Conservation (phyloP, 306 rosid genomes). For the Vachellia pachyceras region DNA sequence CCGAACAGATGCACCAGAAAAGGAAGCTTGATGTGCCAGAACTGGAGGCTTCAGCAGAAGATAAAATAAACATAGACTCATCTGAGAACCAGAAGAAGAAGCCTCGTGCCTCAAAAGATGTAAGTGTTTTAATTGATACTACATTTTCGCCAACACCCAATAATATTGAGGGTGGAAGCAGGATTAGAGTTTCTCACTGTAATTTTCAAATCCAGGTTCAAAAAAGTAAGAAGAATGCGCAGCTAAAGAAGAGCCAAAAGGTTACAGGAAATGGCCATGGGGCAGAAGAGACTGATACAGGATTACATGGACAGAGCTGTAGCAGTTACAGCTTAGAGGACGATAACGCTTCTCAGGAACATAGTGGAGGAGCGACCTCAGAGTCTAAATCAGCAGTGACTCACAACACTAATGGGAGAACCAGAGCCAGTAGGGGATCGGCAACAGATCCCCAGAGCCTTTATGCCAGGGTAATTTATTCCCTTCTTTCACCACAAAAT, state of each 20-base stretch:
- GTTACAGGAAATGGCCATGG: constrained; percentile 37
- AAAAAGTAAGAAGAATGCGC: constrained; percentile 53
- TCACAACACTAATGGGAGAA: constrained; percentile 61
- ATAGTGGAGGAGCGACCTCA: constrained; percentile 51
- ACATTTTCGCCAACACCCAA: not conserved
- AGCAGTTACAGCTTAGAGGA: constrained; percentile 71
- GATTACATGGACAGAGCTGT: constrained; percentile 60
- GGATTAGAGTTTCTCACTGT: constrained; percentile 24
- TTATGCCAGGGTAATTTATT: constrained; percentile 80
- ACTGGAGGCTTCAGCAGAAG: constrained; percentile 34
- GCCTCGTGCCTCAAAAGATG: constrained; percentile 50
- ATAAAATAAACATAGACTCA: constrained; percentile 27
- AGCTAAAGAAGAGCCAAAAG: constrained; percentile 54
- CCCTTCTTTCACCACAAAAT: not conserved
- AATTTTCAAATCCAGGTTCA: constrained; percentile 48
- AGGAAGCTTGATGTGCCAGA: constrained; percentile 53
- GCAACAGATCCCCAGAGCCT: constrained; percentile 98
- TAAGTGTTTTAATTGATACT: constrained; percentile 45
- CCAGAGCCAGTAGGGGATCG: constrained; percentile 83
- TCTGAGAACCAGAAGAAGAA: constrained; percentile 60
- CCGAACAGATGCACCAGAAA: constrained; percentile 49
- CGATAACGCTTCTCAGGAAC: constrained; percentile 66
- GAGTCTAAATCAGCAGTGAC: constrained; percentile 45
- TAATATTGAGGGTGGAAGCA: constrained; percentile 1
- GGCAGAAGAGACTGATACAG: constrained; percentile 52